These are phyloP conservation scores for Candida vaughaniae DNA, from an alignment of 805 yeast species.

Conservation along the genomic window DNA sequence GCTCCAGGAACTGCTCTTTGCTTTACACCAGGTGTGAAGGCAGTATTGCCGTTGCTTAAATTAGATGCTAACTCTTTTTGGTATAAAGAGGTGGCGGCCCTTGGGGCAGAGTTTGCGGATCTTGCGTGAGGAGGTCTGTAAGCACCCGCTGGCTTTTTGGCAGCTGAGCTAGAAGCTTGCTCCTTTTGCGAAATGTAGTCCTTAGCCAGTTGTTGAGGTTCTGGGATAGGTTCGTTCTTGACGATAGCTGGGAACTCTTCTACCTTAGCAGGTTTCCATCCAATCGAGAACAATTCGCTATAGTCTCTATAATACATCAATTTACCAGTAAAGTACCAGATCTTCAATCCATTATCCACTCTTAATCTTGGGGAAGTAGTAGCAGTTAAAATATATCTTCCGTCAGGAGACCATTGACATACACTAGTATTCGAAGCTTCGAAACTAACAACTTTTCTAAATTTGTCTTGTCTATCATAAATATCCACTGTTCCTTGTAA, in stretches of 20 bases:
- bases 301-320: constrained; percentile 76
- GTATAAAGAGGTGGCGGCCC: constrained; percentile 53
- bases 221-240: constrained; percentile 51
- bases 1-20: constrained; percentile 59
- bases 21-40: constrained; percentile 18
- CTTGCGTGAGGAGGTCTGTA: constrained; percentile 97
- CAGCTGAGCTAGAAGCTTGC: constrained; percentile 29
- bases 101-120: constrained; percentile 26
- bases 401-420: constrained; percentile 98
- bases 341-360: constrained; percentile 91
- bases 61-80: constrained; percentile 49
- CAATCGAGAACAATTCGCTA: constrained; percentile 74
- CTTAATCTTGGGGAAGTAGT: constrained; percentile 96
- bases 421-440: constrained; percentile 95
- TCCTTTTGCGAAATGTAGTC: constrained; percentile 49
- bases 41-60: constrained; percentile 22
- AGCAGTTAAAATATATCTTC: constrained; percentile 88
- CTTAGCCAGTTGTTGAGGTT: constrained; percentile 69
- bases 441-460: constrained; percentile 72
- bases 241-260: constrained; percentile 55
- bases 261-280: constrained; percentile 75
- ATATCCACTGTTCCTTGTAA: constrained; percentile 95
- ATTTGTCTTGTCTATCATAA: constrained; percentile 86
- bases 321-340: constrained; percentile 91
- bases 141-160: constrained; percentile 76